Evolutionary conservation across 1,284 basidiomycete species (phyloP), one percentile per base, ranked within the genome.

Genomic region (Papiliotrema laurentii): DNA sequence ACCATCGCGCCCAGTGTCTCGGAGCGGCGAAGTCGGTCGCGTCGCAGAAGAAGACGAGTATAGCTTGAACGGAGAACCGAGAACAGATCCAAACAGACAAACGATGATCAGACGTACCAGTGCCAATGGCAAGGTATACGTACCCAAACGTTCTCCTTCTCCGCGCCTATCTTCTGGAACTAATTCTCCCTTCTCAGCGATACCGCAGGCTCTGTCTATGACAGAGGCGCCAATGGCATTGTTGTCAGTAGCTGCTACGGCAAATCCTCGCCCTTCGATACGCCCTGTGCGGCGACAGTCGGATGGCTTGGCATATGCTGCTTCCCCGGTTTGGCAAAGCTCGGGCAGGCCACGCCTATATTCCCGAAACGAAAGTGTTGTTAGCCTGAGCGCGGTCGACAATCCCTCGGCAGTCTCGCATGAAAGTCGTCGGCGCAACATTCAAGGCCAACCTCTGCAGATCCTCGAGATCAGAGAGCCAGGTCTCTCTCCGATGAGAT

Each of bases 391-490:
- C 5, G 47, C 50, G 2, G 40, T 44, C 10, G 51, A 47, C 2
- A 36, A 42, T 31, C 40, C 54, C 1, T 54, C 61, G 2, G 58
- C 63, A 22, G 43, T 58, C 11, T 57, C 56, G 35, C 54, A 60
- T 21, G 55, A 54, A 18, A 51, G 42, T n/a, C 11, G 41, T 27
- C 18, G 41, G 10, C 26, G 39, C 27, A 37, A 59, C 9, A 54
- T 49, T 25, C 55, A 57, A 45, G 81, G 80, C 61, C 78, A 77
- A n/a, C 77, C 81, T 26, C 76, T 85, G 41, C 85, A 86, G 74
- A 83, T 85, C 36, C 76, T 97, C 31, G 81, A 91, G 39, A 82
- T 96, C 43, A 77, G 79, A 55, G 89, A 92, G 73, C 82, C 86
- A 49, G 90, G 89, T 41, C 85, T 87, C 73, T 78, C 84, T 3